Conservation (phyloP, 352 stramenopile species). For the Phytophthora ramorum region DNA sequence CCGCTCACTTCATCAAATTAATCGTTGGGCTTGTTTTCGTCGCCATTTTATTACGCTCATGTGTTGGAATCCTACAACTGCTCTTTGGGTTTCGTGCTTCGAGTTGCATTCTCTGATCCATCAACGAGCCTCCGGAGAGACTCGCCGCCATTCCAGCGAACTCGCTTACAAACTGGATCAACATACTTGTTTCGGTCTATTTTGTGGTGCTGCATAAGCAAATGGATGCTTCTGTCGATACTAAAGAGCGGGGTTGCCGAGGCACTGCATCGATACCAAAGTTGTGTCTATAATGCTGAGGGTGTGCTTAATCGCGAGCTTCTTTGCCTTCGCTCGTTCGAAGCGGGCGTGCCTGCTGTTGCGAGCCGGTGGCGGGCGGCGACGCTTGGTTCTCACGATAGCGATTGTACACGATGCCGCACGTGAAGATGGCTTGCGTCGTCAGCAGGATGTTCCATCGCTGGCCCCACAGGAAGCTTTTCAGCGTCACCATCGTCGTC, state of each 20-base stretch:
- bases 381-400: conserved; percentile 41
- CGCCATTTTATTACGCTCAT: no score
- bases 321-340: not conserved
- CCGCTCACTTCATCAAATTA: no score
- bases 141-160: no score
- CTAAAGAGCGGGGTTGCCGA: not conserved
- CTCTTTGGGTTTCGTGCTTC: no score
- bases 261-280: not conserved
- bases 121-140: no score
- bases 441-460: conserved; percentile 84
- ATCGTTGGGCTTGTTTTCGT: no score
- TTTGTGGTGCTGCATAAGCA: no score
- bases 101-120: no score
- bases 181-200: no score
- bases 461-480: conserved; percentile 64
- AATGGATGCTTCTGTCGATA: not conserved
- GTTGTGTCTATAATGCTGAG: not conserved
- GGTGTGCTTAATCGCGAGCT: not conserved
- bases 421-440: conserved; percentile 75
- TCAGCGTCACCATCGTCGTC: conserved; percentile 32
- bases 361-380: not conserved
- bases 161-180: no score
- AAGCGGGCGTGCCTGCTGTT: conserved; percentile 14
- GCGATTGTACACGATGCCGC: conserved; percentile 65
- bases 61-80: no score